Evolutionary conservation across 176 grass and related monocot genomes (phyloP).

Genomic region (Oryza coarctata): DNA sequence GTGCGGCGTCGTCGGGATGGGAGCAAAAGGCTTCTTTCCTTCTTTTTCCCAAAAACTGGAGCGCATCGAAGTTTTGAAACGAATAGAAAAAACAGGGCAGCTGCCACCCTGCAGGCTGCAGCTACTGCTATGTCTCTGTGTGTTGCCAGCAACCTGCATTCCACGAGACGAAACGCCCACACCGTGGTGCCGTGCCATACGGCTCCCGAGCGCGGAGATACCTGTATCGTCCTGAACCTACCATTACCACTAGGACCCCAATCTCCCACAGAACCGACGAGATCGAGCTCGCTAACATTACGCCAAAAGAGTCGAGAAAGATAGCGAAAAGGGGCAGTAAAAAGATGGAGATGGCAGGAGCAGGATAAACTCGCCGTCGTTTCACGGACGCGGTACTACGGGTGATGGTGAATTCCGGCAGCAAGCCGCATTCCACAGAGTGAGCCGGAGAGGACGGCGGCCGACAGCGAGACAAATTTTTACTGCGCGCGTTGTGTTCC

Average conservation of each 20-base stretch:
- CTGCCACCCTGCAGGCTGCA: conserved; percentile 27
- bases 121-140: background rate
- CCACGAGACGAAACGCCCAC: background rate
- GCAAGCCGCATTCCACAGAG: background rate
- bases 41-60: conserved; percentile 49
- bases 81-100: conserved; percentile 25
- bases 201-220: conserved; percentile 43
- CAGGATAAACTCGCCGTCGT: conserved; percentile 44
- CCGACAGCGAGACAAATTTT: background rate
- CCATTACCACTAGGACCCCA: background rate
- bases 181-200: background rate
- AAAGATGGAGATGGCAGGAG: background rate
- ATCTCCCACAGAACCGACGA: conserved; percentile 25
- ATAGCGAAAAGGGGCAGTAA: background rate
- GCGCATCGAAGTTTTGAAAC: conserved; percentile 11
- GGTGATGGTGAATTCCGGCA: background rate
- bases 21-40: conserved; percentile 48
- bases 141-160: conserved; percentile 34
- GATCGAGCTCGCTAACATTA: too few species aligned
- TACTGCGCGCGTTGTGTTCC: background rate
- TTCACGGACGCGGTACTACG: conserved; percentile 25
- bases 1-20: conserved; percentile 42
- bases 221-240: conserved; percentile 15
- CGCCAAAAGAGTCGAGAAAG: background rate
- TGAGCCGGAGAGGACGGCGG: background rate